Evolutionary conservation across 2,329 filamentous ascomycete genomes (phyloP).

Genomic region (Curvularia sp.): DNA sequence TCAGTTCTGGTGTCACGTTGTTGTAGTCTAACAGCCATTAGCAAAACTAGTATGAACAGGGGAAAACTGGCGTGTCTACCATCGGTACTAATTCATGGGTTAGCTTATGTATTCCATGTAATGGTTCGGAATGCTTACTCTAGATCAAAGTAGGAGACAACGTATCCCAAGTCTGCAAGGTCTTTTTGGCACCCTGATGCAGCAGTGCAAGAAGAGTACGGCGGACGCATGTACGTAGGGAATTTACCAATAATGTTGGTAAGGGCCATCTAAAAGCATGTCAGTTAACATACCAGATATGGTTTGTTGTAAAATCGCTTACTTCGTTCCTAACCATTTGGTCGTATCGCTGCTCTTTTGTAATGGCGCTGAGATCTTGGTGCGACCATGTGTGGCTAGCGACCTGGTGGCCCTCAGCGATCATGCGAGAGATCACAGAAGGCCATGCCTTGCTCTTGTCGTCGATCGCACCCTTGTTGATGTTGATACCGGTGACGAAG

Average conservation of each 20-base stretch:
- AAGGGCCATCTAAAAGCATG: constrained; percentile 53
- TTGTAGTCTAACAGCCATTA: constrained; percentile 36
- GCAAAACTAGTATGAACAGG: constrained; percentile 40
- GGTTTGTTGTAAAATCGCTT: background rate
- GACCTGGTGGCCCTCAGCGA: constrained; percentile 64
- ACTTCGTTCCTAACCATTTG: constrained; percentile 60
- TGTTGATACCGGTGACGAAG: constrained; percentile 67
- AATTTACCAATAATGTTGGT: constrained; percentile 62
- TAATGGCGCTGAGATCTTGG: constrained; percentile 56
- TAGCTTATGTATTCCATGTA: background rate
- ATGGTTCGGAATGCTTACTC: constrained; percentile 44
- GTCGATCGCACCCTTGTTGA: constrained; percentile 62
- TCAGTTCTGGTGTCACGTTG: constrained; percentile 39
- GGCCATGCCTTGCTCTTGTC: constrained; percentile 55
- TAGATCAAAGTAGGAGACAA: constrained; percentile 66
- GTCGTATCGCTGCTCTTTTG: constrained; percentile 53
- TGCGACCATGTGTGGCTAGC: constrained; percentile 66
- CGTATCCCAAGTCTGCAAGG: constrained; percentile 59
- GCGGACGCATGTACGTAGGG: constrained; percentile 62
- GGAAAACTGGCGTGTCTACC: background rate
- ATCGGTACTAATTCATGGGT: constrained; percentile 49
- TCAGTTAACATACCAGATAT: background rate
- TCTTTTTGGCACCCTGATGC: constrained; percentile 48
- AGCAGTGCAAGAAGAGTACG: constrained; percentile 55
- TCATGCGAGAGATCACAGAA: constrained; percentile 62